Percentiles rank a stretch among this genome's conserved stretches.
These are phyloP conservation scores for Kwoniella pini DNA, from an alignment of 768 basidiomycete genomes.

Conservation along the genomic window DNA sequence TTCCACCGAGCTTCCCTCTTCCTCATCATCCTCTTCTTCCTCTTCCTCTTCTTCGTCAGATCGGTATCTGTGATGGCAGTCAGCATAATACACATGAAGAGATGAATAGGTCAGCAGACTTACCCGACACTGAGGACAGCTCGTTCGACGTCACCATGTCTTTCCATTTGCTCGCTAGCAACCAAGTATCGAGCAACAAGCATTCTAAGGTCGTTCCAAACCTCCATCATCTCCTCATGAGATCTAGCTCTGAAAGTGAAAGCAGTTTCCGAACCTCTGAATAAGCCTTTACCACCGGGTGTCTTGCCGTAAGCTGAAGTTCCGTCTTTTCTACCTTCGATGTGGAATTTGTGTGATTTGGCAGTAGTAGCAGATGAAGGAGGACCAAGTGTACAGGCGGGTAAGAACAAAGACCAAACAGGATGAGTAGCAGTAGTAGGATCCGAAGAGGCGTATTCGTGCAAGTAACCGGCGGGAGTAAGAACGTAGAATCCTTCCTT, in stretches of 20 bases:
- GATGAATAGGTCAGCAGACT: slow-evolving; percentile 37
- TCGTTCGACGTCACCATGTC: slow-evolving; percentile 86
- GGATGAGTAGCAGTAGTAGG: slow-evolving; percentile 62
- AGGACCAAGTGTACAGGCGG: slow-evolving; percentile 92
- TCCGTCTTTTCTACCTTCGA: slow-evolving; percentile 86
- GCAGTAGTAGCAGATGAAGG: slow-evolving; percentile 67
- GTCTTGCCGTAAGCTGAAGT: slow-evolving; percentile 60
- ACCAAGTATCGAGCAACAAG: slow-evolving; percentile 90
- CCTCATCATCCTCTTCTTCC: slow-evolving; percentile 58
- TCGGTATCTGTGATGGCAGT: slow-evolving; percentile 39
- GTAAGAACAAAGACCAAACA: slow-evolving; percentile 83
- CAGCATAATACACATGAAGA: not conserved
- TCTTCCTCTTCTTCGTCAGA: slow-evolving; percentile 67
- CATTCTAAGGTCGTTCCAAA: slow-evolving; percentile 98
- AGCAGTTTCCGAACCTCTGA: slow-evolving; percentile 59
- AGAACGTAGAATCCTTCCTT: slow-evolving; percentile 87
- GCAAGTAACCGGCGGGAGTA: slow-evolving; percentile 92
- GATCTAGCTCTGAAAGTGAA: slow-evolving; percentile 88
- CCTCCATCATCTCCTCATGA: slow-evolving; percentile 98
- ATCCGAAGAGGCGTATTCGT: slow-evolving; percentile 82
- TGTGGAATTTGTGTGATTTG: slow-evolving; percentile 91
- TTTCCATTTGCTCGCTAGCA: slow-evolving; percentile 87
- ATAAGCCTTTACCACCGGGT: slow-evolving; percentile 52
- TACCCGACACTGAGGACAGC: slow-evolving; percentile 89
- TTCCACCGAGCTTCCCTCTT: slow-evolving; percentile 54